A percentile compares a stretch with the other conserved stretches of the same genome.
phyloP scores from a whole-genome alignment of 2,329 filamentous ascomycete genomes.

The Ophiobolus disseminans region DNA sequence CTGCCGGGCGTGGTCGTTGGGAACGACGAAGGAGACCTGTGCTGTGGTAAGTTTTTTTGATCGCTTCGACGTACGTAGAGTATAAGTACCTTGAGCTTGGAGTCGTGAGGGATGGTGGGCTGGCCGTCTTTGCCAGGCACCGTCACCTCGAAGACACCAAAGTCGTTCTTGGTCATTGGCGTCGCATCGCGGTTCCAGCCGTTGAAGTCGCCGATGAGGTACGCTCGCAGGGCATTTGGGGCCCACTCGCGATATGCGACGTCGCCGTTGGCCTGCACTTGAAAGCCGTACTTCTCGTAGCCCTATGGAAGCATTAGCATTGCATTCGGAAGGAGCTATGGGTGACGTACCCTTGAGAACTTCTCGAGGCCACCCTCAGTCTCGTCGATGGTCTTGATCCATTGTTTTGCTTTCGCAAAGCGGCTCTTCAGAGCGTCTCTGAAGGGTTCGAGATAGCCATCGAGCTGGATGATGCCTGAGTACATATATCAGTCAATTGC shows the following conservation, averaged over 20 bases:
- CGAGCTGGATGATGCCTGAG: slow-evolving; percentile 82
- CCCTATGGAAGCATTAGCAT: slow-evolving; percentile 64
- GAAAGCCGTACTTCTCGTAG: slow-evolving; percentile 85
- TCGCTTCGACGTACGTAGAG: neutral
- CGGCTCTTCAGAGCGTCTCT: slow-evolving; percentile 76
- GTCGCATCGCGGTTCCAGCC: slow-evolving; percentile 84
- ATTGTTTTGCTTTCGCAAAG: slow-evolving; percentile 80
- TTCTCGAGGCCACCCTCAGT: slow-evolving; percentile 89
- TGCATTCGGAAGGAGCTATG: slow-evolving; percentile 1
- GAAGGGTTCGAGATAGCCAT: slow-evolving; percentile 90
- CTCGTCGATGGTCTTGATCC: slow-evolving; percentile 84
- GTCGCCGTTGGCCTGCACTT: slow-evolving; percentile 79
- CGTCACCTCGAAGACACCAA: slow-evolving; percentile 84
- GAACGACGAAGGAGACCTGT: slow-evolving; percentile 83
- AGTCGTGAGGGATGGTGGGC: slow-evolving; percentile 86
- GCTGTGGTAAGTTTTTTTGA: slow-evolving; percentile 1
- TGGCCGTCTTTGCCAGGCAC: slow-evolving; percentile 76
- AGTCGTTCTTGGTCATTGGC: slow-evolving; percentile 85
- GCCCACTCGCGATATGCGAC: slow-evolving; percentile 97
- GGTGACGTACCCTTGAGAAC: slow-evolving; percentile 83
- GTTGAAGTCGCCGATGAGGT: slow-evolving; percentile 95
- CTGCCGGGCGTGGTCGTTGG: slow-evolving; percentile 74
- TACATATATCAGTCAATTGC: slow-evolving; percentile 29
- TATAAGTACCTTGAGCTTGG: slow-evolving; percentile 83
- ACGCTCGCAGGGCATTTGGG: slow-evolving; percentile 83